Base-by-base conservation (phyloP, 495 filamentous ascomycete species). In the Ascodesmis nigricans region DNA sequence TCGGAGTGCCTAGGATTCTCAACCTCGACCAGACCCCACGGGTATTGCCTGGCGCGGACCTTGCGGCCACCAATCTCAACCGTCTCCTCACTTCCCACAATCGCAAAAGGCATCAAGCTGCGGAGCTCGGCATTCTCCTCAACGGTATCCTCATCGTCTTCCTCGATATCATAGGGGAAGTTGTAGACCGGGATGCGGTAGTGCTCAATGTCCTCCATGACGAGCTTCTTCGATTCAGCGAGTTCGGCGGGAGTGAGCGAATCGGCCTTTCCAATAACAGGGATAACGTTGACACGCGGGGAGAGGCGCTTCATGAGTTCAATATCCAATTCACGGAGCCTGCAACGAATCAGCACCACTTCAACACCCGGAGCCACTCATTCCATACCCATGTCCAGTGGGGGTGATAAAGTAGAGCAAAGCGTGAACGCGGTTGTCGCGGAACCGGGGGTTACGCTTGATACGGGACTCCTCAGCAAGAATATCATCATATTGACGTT, bases 101-200 rank as follows among this genome's bases (percentile, higher is more conserved):
- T 97, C 34, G 87, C 87, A 44, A 97, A 97, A 7, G 87, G 87
- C 87, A 97, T 95, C 43, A 97, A 63, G 26, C 84, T 81, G 55
- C 87, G 72, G 27, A 97, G 66, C 60, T 97, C 87, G 35, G 84
- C 82, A 47, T 97, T 97, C 60, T 97, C 87, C 60, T 97, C 87
- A 18, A 97, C 84, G 0, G 87, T 97, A 51, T 97, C 87, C 59
- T 97, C 87, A 53, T 97, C 87, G 53, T 97, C 87, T 61, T 97
- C 87, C 60, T 97, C 87, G 39, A 95, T 87, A 53, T 97, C 87
- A 62, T 97, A 97, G 21, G 87, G 87, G 66, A 97, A 97, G 68
- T 97, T 97, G 71, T 97, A 97, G 45, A 97, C 90, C 23, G 87
- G 87, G 48, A 97, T 97, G 55, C 87, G 78, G 66, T 97, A 97